Conservation (phyloP, 2,329 filamentous ascomycete genomes). For the Ascochyta viciae-villosae region DNA sequence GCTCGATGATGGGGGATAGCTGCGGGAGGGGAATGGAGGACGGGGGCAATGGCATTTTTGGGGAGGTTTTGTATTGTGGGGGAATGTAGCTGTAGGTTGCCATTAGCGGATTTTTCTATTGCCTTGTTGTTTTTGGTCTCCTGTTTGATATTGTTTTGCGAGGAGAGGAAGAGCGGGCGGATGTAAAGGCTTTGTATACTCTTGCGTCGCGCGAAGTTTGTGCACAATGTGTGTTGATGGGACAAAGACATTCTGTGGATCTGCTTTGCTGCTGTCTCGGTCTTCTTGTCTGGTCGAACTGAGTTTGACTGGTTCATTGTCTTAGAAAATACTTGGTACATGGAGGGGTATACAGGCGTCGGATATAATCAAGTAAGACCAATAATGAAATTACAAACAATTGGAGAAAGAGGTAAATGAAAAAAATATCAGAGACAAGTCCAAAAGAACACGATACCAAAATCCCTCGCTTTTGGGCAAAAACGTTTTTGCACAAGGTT, state of each 20-base stretch:
- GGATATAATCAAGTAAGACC: too few species aligned
- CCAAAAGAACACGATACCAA: too few species aligned
- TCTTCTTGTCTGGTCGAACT: not conserved
- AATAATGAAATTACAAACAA: too few species aligned
- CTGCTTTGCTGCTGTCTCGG: not conserved
- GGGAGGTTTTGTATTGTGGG: not conserved
- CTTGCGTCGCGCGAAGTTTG: not conserved
- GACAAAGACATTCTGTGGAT: not conserved
- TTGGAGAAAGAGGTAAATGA: too few species aligned
- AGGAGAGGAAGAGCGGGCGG: not conserved
- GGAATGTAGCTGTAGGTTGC: constrained; percentile 7
- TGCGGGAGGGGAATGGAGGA: not conserved
- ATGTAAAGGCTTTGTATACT: not conserved
- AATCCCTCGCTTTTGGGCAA: too few species aligned
- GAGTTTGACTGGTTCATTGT: not conserved
- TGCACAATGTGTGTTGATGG: not conserved
- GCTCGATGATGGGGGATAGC: not conserved
- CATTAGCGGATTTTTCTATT: not conserved
- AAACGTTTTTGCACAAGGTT: too few species aligned
- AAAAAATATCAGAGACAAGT: too few species aligned
- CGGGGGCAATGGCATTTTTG: not conserved
- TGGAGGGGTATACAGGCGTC: too few species aligned
- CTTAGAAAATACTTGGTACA: not conserved
- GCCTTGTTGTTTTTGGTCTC: not conserved
- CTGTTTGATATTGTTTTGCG: not conserved